Percentiles rank a stretch among this genome's conserved stretches.
Conservation (phyloP, 257 asterid genomes). For the Capsicum rhomboideum region DNA sequence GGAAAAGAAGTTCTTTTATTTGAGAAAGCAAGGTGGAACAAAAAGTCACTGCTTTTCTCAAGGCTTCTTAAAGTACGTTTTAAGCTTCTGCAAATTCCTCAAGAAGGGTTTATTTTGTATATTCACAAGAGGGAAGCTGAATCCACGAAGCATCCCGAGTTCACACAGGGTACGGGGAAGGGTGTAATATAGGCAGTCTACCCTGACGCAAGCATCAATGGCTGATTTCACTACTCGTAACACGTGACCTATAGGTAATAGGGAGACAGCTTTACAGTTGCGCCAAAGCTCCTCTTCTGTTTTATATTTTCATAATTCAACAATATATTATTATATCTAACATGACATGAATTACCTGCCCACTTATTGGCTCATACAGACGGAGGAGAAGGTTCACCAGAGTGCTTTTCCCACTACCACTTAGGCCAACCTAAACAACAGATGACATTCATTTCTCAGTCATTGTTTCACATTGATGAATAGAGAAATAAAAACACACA, state of each 20-base stretch:
- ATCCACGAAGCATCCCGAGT: not conserved
- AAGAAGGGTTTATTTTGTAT: not conserved
- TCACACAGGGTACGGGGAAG: not conserved
- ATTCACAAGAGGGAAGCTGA: not conserved
- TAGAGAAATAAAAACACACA: not conserved
- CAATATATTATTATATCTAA: not conserved
- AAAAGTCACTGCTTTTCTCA: not conserved
- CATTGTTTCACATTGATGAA: not conserved
- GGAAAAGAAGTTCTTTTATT: not conserved
- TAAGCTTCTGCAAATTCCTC: not conserved
- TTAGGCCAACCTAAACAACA: conserved; percentile 68
- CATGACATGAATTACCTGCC: conserved; percentile 53
- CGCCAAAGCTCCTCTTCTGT: not conserved
- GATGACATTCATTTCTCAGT: conserved; percentile 1
- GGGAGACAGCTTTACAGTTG: not conserved
- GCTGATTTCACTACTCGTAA: not conserved
- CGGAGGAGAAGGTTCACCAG: conserved; percentile 88
- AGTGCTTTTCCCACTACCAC: conserved; percentile 99
- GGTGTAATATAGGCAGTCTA: not conserved
- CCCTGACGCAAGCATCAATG: not conserved
- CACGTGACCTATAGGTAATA: not conserved
- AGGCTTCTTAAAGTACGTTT: not conserved
- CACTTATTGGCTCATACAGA: conserved; percentile 85
- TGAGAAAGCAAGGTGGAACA: not conserved
- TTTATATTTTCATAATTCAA: not conserved